Evolutionary conservation across 768 basidiomycete species (phyloP), one percentile per base, ranked within the genome.

Genomic region (Naganishia antarctica): DNA sequence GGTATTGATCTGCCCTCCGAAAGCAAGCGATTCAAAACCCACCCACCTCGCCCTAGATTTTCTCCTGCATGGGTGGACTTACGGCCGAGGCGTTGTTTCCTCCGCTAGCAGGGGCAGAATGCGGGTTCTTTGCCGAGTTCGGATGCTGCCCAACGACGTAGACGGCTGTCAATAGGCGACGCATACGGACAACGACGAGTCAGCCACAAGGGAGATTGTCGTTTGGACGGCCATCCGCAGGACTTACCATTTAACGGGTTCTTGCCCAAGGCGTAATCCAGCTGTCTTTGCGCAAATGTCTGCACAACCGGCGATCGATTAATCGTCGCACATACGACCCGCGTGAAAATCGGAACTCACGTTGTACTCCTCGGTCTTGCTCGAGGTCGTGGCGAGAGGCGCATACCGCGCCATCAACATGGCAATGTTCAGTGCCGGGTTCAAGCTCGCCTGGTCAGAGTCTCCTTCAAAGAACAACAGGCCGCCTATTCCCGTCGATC

Each of bases 81-180:
- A 40, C 53, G 75, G 41, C 71, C 78, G 68, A 88, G 83, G 31
- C 26, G 70, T 90, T 83, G 62, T 82, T 81, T 1, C 90, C 91
- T 31, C 92, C 92, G 64, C 87, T 87, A 2, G 93, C 88, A 79
- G 88, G 82, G 1, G 91, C 92, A 5, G 88, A 90, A 73, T 94
- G 91, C 0, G 92, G 92, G 75, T 94, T 96, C 49, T 82, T 78
- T 0, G 91, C 91, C 13, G 93, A 88, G 74, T 94, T 93, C 0
- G 91, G 90, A 77, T 94, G 90, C 50, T 82, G 80, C 41, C 93
- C 92, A 25, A 96, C 91, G 51, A 96, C 78, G 75, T 96, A 97
- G 0, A 88, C 86, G 11, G 84, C 87, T 86, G 68, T 18, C 11
- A 70, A 45, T 2, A 21, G 23, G 40, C 8, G n/a, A 15, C 40